Evolutionary conservation across 768 basidiomycete genomes (phyloP), one percentile per base, ranked within the genome.

Genomic region (Phanerochaete sordida): DNA sequence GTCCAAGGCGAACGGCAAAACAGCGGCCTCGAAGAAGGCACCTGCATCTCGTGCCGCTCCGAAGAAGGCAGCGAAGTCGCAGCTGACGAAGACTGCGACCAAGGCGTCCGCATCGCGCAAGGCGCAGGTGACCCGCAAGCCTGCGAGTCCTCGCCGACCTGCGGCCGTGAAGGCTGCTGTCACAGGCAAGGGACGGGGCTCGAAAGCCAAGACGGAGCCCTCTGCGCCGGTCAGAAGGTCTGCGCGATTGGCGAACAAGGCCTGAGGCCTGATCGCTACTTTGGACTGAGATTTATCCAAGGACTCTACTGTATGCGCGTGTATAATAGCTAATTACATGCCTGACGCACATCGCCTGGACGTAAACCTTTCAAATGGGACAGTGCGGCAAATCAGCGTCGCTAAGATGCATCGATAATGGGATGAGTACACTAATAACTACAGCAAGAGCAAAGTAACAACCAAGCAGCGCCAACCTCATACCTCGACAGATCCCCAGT

Each of bases 401-500:
- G n/a, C n/a, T n/a, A n/a, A n/a, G n/a, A n/a, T n/a, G n/a, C n/a
- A n/a, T n/a, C n/a, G n/a, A 35, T 43, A 43, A 43, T 16, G 11
- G 19, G 39, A 19, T 9, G 8, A 43, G 4, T 43, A 43, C 39
- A 43, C 39, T 43, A 43, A 16, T 9, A 43, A 11, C 19, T 43
- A 43, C 19, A 43, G 19, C 19, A 19, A 6, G 19, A 4, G 19
- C 19, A 11, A 43, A 16, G 19, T 48, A 48, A 28, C n/a, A 35
- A 26, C 47, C 23, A 48, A 24, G 23, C 23, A 6, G 9, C 47
- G 19, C 8, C 47, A 5, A 48, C 19, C 13, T 48, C 47, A 54
- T 21, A 54, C 53, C 35, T 54, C 53, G n/a, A 54, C 53, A 2
- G 53, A 54, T 43, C 53, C 53, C 53, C 53, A 54, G 9, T 39